Conservation (phyloP, 2,329 filamentous ascomycete genomes). For the Orbilia brochopaga region DNA sequence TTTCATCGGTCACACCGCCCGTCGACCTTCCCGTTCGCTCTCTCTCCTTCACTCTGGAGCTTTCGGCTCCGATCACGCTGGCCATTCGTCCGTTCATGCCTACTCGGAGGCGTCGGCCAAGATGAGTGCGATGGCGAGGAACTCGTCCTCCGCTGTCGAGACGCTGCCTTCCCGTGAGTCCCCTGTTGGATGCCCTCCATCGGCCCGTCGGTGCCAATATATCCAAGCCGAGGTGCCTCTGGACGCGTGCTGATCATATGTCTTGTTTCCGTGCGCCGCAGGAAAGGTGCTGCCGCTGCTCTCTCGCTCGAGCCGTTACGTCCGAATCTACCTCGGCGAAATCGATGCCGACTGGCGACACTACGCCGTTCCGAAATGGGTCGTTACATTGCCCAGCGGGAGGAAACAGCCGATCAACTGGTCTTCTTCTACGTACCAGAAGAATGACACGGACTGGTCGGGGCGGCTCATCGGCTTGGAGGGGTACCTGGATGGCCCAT, state of each 20-base stretch:
- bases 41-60: neutral
- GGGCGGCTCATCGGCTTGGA: slow-evolving; percentile 36
- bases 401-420: slow-evolving; percentile 45
- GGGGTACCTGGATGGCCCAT: slow-evolving; percentile 37
- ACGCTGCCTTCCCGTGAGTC: slow-evolving; percentile 39
- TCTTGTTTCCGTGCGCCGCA: slow-evolving; percentile 11
- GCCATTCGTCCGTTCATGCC: slow-evolving; percentile 17
- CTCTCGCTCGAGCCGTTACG: slow-evolving; percentile 37
- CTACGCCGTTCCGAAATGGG: slow-evolving; percentile 44
- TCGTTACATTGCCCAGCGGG: slow-evolving; percentile 39
- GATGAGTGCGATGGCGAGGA: slow-evolving; percentile 42
- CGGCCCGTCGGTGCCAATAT: neutral
- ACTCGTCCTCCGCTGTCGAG: slow-evolving; percentile 19
- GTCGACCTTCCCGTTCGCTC: neutral
- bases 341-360: slow-evolving; percentile 48
- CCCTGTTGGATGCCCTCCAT: neutral
- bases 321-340: slow-evolving; percentile 43
- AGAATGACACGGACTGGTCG: slow-evolving; percentile 40
- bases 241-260: neutral
- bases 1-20: neutral
- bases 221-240: neutral
- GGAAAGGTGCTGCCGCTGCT: slow-evolving; percentile 40
- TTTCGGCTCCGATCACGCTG: neutral
- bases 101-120: neutral
- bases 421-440: slow-evolving; percentile 26